Evolutionary conservation across 2,329 filamentous ascomycete species (phyloP), one percentile per base, ranked within the genome.

Genomic region (Nothophaeocryptopus gaeumannii): DNA sequence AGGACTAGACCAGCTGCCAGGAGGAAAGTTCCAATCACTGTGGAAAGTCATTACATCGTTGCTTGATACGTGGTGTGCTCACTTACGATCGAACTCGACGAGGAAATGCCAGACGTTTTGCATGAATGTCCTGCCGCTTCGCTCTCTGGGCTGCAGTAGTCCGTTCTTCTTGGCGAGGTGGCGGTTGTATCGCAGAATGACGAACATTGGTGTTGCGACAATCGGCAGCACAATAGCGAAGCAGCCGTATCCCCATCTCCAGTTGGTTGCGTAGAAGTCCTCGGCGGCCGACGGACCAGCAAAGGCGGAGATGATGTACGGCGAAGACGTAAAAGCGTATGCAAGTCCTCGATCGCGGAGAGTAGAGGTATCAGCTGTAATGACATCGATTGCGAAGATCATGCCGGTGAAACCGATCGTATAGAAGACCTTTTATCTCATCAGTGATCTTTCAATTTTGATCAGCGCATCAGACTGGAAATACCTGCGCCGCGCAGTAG

Each of bases 331-430:
- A 49, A 85, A 76, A 2, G 83, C 81, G 36, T 82, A 78, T 58
- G 84, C 78, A 44, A 88, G 73, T 10, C 80, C 81, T 62, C 85
- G 76, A 61, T 87, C 85, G 50, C 79, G 76, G 32, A 88, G 71
- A n/a, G 77, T 76, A 0, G 84, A 83, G 0, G 82, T 85, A 58
- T 88, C 85, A 15, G 84, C 82, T 52, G 85, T 79, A 60, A 88
- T 82, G 29, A 88, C 78, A 52, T 77, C 77, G 12, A 86, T 71
- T 20, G 78, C 77, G 59, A 84, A 86, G 39, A 76, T 74, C 32
- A 87, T 69, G 10, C 81, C 82, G 8, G 78, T 77, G 39, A 56
- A 58, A 8, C 85, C 85, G 39, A 85, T 78, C 47, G 77, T 78
- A 63, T 85, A 87, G 55, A 88, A 83, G 1, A 87, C 82, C 58